These are phyloP conservation scores for Torulaspora delbrueckii DNA, from an alignment of 805 yeast species.

Conservation along the genomic window DNA sequence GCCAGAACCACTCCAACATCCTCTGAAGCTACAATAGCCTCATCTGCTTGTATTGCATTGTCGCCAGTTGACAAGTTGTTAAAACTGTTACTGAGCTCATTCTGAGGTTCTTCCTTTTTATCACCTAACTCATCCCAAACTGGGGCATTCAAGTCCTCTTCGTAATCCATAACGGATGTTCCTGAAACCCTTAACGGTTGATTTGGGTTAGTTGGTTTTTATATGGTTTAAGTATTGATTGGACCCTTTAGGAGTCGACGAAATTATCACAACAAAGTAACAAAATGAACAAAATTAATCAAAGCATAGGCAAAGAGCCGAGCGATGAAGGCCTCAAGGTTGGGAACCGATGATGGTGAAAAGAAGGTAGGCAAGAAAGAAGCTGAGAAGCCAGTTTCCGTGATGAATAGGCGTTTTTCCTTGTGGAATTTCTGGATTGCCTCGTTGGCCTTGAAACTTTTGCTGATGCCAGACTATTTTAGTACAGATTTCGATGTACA, in stretches of 20 bases:
- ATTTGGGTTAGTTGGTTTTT: neutral
- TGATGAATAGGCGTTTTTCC: conserved; percentile 37
- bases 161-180: conserved; percentile 21
- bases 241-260: conserved; percentile 3
- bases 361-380: neutral
- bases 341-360: neutral
- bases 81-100: conserved; percentile 20
- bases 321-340: neutral
- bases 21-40: neutral
- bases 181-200: neutral
- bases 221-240: neutral
- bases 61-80: conserved; percentile 16
- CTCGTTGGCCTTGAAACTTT: conserved; percentile 51
- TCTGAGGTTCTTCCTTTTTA: conserved; percentile 1
- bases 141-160: conserved; percentile 32
- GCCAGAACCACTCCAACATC: conserved; percentile 6
- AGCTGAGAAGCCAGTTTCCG: conserved; percentile 4
- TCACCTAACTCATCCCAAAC: conserved; percentile 34
- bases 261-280: neutral
- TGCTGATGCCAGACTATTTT: conserved; percentile 73
- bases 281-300: neutral
- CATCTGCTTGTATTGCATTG: neutral
- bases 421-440: conserved; percentile 67
- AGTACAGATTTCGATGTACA: conserved; percentile 98
- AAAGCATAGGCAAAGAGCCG: neutral